Evolutionary conservation across 2,329 filamentous ascomycete species (phyloP), one percentile per base, ranked within the genome.

Genomic region (Penicillium decumbens): DNA sequence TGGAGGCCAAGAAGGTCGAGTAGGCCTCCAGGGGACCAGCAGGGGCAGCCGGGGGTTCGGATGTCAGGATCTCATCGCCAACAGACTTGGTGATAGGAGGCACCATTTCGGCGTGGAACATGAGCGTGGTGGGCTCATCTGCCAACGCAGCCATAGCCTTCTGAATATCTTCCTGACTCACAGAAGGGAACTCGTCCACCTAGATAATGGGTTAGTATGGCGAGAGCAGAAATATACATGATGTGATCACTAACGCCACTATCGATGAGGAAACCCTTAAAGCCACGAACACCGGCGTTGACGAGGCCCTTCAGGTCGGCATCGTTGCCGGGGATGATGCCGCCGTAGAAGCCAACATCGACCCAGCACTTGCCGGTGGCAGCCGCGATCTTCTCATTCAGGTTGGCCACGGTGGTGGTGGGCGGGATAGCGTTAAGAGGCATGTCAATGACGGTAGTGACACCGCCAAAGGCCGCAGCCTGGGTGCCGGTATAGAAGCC

Each of bases 101-200:
- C 10, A 95, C 85, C 90, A 96, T 97, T 72, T 98, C 93, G 49
- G 93, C 93, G 67, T 98, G 93, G 75, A 98, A 98, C 92, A 98
- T 97, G 62, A 97, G 83, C 0, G 90, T 95, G 2, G 93, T 97
- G 15, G 89, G 80, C 46, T 85, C 80, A 60, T 89, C 83, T 53
- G 88, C 87, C 53, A 98, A 80, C 41, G 86, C 88, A 27, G 77
- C 76, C 81, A 98, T 91, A 38, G 88, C 91, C 33, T 87, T 80
- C 1, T 80, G 77, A 50, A 97, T 87, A 68, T 97, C 93, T 12
- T 73, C 69, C 1, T 88, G 79, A 0, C 87, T 87, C n/a, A 97
- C 85, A 24, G 90, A 89, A 0, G 93, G 93, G 69, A 98, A 98
- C 66, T 98, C 93, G 39, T 95, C 89, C 39, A 96, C 88, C 88